Percentiles rank a stretch among this genome's conserved stretches.
These are phyloP conservation scores for Kazachstania taianensis DNA, from an alignment of 805 yeast species.

Conservation along the genomic window DNA sequence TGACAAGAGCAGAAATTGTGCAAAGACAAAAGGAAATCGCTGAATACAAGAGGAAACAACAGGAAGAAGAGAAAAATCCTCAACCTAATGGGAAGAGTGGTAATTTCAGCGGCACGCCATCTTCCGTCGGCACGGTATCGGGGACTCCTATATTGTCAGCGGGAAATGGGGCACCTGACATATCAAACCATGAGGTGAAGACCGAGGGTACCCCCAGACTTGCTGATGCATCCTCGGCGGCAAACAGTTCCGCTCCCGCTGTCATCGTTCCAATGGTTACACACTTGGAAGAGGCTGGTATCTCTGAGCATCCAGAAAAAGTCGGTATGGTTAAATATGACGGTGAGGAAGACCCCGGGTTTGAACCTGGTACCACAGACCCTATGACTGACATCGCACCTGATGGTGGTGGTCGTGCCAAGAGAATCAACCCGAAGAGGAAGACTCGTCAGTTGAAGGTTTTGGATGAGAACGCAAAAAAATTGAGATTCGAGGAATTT, in stretches of 20 bases:
- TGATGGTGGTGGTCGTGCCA: slow-evolving; percentile 75
- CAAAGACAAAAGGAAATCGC: slow-evolving; percentile 43
- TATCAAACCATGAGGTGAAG: background rate
- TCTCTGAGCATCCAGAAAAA: slow-evolving; percentile 28
- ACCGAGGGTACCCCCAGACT: slow-evolving; percentile 6
- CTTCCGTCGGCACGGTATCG: background rate
- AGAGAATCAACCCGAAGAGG: slow-evolving; percentile 50
- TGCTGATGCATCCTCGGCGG: background rate
- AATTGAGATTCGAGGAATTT: slow-evolving; percentile 86
- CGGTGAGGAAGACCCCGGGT: slow-evolving; percentile 32
- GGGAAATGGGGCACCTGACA: background rate
- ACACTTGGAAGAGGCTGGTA: slow-evolving; percentile 31
- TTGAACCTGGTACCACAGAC: slow-evolving; percentile 28
- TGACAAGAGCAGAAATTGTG: slow-evolving; percentile 68
- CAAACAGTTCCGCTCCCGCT: no score
- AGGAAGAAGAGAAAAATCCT: slow-evolving; percentile 26
- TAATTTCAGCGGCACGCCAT: slow-evolving; percentile 11
- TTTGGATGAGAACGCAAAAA: slow-evolving; percentile 73
- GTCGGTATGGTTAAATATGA: slow-evolving; percentile 35
- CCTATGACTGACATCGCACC: slow-evolving; percentile 70
- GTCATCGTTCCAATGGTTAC: slow-evolving; percentile 16
- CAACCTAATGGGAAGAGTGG: slow-evolving; percentile 5
- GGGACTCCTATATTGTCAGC: background rate
- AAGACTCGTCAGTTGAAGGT: slow-evolving; percentile 78
- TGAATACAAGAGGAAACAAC: slow-evolving; percentile 28